Conservation (phyloP, 2,329 filamentous ascomycete species). For the Phyllosticta citriasiana region DNA sequence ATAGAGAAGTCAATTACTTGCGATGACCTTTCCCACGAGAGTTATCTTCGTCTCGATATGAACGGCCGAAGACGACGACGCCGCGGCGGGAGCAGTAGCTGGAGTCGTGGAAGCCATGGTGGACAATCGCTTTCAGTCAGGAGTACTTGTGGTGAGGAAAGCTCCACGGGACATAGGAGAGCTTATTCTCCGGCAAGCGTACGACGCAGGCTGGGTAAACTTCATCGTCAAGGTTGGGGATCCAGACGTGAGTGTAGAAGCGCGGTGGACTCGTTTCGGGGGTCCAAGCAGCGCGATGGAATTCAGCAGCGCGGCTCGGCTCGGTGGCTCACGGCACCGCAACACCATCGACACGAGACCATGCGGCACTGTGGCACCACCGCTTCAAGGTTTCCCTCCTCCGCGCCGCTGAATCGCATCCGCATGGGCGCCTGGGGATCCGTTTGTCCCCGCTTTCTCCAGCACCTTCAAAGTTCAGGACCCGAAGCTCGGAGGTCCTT, state of each 20-base stretch:
- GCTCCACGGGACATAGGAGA: not conserved
- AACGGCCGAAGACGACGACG: constrained; percentile 5
- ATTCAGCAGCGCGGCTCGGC: not conserved
- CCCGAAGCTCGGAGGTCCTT: not conserved
- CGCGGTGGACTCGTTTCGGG: not conserved
- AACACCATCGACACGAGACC: not conserved
- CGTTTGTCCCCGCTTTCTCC: not conserved
- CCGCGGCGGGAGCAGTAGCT: not conserved
- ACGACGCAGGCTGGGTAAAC: not conserved
- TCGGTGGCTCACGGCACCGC: not conserved
- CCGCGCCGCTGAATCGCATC: not conserved
- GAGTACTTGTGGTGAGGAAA: not conserved
- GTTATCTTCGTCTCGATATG: constrained; percentile 18
- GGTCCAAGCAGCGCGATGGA: not conserved
- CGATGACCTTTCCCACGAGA: constrained; percentile 18
- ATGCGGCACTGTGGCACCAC: not conserved
- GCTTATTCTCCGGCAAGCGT: not conserved
- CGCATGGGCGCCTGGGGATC: not conserved
- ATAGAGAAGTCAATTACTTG: not conserved
- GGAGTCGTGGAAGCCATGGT: not conserved
- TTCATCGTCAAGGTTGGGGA: not conserved
- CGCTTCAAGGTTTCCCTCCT: not conserved
- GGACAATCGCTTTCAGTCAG: not conserved
- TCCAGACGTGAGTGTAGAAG: not conserved
- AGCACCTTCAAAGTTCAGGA: not conserved